Evolutionary conservation across 2,329 filamentous ascomycete genomes (phyloP).

Genomic region (Bipolaris sorokiniana): DNA sequence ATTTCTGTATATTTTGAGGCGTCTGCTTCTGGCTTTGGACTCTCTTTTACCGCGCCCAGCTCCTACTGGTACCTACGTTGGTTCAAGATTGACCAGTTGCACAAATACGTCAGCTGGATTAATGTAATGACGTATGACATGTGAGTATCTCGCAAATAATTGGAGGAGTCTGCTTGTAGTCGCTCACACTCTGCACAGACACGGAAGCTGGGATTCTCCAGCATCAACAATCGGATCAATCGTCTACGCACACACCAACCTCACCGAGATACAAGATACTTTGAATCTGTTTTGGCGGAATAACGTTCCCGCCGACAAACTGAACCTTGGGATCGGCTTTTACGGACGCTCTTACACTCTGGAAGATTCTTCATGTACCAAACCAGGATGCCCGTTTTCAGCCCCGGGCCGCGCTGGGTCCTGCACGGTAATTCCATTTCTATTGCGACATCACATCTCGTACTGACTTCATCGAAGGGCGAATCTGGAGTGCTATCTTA

Average conservation of each 20-base stretch:
- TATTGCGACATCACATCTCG: too few relatives aligned
- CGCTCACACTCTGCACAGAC: background rate
- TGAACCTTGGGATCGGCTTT: slow-evolving; percentile 51
- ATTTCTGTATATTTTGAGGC: too few relatives aligned
- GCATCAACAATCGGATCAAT: slow-evolving; percentile 31
- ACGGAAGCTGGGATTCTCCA: slow-evolving; percentile 45
- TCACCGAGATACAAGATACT: slow-evolving; percentile 53
- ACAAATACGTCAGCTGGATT: slow-evolving; percentile 46
- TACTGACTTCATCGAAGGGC: background rate
- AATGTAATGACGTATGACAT: slow-evolving; percentile 57
- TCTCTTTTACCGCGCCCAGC: slow-evolving; percentile 21
- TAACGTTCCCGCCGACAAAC: slow-evolving; percentile 47
- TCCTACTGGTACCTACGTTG: slow-evolving; percentile 30
- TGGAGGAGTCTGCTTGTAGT: too few relatives aligned
- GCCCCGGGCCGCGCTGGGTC: background rate
- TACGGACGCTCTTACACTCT: slow-evolving; percentile 49
- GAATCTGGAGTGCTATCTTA: background rate
- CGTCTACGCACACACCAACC: slow-evolving; percentile 50
- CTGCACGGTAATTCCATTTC: background rate
- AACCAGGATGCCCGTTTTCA: slow-evolving; percentile 11
- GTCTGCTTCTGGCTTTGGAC: background rate
- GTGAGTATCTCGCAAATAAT: too few relatives aligned
- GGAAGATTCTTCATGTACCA: slow-evolving; percentile 11
- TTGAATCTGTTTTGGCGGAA: slow-evolving; percentile 56
- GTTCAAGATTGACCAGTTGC: slow-evolving; percentile 25